Conservation (phyloP, 805 yeast genomes). For the Candida bentonensis region DNA sequence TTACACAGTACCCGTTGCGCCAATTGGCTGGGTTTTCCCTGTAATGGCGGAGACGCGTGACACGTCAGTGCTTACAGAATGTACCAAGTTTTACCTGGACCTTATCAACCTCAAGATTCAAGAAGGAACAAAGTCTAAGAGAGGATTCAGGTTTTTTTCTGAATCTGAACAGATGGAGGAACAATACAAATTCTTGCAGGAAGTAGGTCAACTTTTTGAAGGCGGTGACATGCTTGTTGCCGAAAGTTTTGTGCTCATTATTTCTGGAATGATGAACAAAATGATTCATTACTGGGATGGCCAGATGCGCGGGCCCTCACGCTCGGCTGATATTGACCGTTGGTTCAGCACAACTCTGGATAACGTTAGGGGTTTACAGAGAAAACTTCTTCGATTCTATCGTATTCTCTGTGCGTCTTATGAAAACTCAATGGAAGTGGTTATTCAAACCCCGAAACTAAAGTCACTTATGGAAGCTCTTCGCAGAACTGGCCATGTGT, state of each 20-base stretch:
- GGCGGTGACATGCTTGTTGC: slow-evolving; percentile 76
- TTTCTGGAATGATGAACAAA: slow-evolving; percentile 54
- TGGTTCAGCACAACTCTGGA: slow-evolving; percentile 30
- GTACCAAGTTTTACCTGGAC: slow-evolving; percentile 57
- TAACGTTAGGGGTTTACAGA: slow-evolving; percentile 37
- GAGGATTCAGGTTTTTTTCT: slow-evolving; percentile 58
- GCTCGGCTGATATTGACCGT: slow-evolving; percentile 32
- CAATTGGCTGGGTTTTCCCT: slow-evolving; percentile 57
- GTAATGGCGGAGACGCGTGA: slow-evolving; percentile 11
- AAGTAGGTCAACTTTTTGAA: slow-evolving; percentile 63
- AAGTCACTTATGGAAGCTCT: slow-evolving; percentile 42
- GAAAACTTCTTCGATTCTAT: slow-evolving; percentile 71
- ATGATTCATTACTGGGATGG: slow-evolving; percentile 55
- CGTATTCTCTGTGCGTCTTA: slow-evolving; percentile 52
- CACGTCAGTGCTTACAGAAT: slow-evolving; percentile 42
- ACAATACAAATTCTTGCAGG: slow-evolving; percentile 66
- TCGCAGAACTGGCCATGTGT: slow-evolving; percentile 54
- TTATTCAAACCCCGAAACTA: slow-evolving; percentile 20
- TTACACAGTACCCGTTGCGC: slow-evolving; percentile 35
- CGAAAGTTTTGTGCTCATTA: slow-evolving; percentile 53
- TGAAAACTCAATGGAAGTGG: slow-evolving; percentile 46
- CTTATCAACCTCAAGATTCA: slow-evolving; percentile 63
- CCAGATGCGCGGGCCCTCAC: slow-evolving; percentile 53
- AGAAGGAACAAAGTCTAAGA: slow-evolving; percentile 47
- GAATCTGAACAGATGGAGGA: slow-evolving; percentile 83